Evolutionary conservation across 768 basidiomycete genomes (phyloP), one percentile per base, ranked within the genome.

Genomic region (Trametes cinnabarina): DNA sequence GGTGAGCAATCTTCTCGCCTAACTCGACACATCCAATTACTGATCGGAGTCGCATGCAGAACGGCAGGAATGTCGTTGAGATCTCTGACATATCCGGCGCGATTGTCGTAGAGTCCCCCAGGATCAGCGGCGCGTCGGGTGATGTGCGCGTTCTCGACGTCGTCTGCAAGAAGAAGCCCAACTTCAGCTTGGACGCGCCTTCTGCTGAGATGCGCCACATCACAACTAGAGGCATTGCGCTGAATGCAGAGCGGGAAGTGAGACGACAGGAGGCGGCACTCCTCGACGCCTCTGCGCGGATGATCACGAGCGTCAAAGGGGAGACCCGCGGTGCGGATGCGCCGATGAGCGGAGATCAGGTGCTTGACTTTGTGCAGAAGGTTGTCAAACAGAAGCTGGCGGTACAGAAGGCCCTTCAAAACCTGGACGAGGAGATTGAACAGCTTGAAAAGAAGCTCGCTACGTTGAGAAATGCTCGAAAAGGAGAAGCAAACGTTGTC

Each of bases 101-200:
- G 30, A 77, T 85, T 52, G 80, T 84, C 64, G 74, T 75, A 1
- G 72, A 82, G 22, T 81, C 81, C n/a, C 73, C 82, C 40, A 75
- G 85, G 35, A 78, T 86, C 19, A 79, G 80, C 48, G 81, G 80
- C 2, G 71, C 82, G 10, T 41, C 51, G 14, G 76, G 73, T 4
- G 69, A 73, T 25, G 77, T 79, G 7, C 78, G 79, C 57, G 72
- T 86, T 9, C 77, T 79, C 59, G 84, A 85, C 67, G 79, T 85
- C 37, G 76, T 81, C 22, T 83, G 80, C 68, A 79, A 74, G 23
- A 42, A 17, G 34, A 44, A 26, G 32, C 50, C 50, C 11, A 9
- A 5, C 2, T 26, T 28, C 40, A 48, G 66, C 61, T 74, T 17
- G 54, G 73, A 23, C 73, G 75, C 60, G 61, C 63, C 23, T 69